Evolutionary conservation across 371 early-diverging fungal species (phyloP).

Genomic region (Mortierella sp.): DNA sequence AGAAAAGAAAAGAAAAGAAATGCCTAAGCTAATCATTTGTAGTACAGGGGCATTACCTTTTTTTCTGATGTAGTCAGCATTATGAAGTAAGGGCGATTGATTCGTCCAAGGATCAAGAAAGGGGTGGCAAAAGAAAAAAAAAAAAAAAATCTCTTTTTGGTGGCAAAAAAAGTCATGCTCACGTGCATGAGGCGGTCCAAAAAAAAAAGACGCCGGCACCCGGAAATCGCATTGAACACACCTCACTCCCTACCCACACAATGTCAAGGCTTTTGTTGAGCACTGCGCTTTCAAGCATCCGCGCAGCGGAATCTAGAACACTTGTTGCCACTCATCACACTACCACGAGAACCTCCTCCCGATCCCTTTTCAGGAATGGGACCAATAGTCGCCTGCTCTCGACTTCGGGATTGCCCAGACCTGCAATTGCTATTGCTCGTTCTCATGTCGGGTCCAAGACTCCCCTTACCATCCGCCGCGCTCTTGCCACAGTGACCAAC

Average conservation of each 20-base stretch:
- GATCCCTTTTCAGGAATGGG: neutral
- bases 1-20: constrained; percentile 2
- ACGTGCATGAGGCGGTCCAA: too few relatives aligned
- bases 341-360: neutral
- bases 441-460: neutral
- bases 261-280: too few relatives aligned
- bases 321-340: constrained; percentile 23
- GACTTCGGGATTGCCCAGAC: neutral
- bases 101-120: too few relatives aligned
- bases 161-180: too few relatives aligned
- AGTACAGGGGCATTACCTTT: neutral
- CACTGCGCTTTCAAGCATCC: too few relatives aligned
- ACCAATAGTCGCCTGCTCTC: neutral
- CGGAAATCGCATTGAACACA: too few relatives aligned
- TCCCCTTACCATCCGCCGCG: constrained; percentile 39
- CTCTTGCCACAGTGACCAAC: constrained; percentile 35
- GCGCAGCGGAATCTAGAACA: neutral
- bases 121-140: too few relatives aligned
- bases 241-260: too few relatives aligned
- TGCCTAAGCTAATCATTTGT: neutral
- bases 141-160: too few relatives aligned
- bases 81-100: neutral
- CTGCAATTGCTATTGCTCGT: neutral
- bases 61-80: neutral
- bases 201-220: too few relatives aligned